Evolutionary conservation across 78 protist genomes (phyloP), one percentile per base, ranked within the genome.

Genomic region (Pelomyxa schiedti): DNA sequence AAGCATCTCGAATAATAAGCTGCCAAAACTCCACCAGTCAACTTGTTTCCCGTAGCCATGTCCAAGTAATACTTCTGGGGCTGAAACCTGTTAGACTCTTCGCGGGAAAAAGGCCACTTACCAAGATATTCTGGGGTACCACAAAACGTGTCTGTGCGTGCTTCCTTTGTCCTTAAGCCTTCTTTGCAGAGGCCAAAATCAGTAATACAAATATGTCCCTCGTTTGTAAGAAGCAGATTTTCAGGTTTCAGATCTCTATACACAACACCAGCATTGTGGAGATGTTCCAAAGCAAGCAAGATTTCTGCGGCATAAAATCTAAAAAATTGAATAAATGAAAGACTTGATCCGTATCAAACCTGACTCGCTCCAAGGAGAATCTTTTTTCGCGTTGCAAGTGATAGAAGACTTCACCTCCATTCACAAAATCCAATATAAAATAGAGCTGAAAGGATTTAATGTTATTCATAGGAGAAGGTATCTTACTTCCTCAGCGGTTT

Each of bases 121-220:
- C 65, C 70, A 8, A 85, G 39, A 30, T 86, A 93, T 69, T 97
- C 98, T 3, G 99, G 98, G 0, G 98, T 96, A n/a, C 99, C 99
- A 74, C 99, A 96, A 72, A 96, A 88, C 1, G 99, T 94, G 28
- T 30, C 75, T 32, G 91, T 86, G 63, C 42, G 76, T 58, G 75
- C 86, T 30, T 38, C 38, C 16, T 69, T 69, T 9, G 77, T 28
- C 0, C 39, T 5, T 22, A 82, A 73, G 35, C 88, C 74, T 43
- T 76, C 86, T 53, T 90, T 88, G 67, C 87, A 79, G 8, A 93
- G 88, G 37, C 94, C 98, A 53, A 95, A 95, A 65, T 95, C 98
- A 2, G 94, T 77, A 77, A 95, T 82, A 16, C 83, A 73, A 4
- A 95, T 87, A 81, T 91, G 95, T 22, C 96, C 96, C 3, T 74